A percentile compares a stretch with the other conserved stretches of the same genome.
phyloP scores from a whole-genome alignment of 352 stramenopile genomes.

The Thraustochytrium striatum region DNA sequence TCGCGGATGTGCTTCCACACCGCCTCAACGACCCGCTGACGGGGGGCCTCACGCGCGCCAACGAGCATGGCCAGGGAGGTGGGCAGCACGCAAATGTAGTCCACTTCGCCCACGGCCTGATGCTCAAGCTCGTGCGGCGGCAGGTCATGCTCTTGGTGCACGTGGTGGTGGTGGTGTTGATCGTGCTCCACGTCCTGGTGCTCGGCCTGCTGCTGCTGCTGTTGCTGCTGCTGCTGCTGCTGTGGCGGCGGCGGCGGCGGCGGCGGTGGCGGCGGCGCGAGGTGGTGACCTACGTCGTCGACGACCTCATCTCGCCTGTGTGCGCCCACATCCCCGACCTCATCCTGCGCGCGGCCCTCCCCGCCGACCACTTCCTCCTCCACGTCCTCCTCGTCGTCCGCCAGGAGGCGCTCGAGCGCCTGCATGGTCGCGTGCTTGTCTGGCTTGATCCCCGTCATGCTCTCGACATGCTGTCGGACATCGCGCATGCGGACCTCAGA shows the following conservation, averaged over 20 bases:
- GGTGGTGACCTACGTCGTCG: background rate
- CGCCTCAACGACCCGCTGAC: background rate
- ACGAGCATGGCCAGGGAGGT: background rate
- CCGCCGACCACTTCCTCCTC: background rate
- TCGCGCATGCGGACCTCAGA: background rate
- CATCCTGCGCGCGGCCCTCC: background rate
- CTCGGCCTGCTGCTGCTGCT: no score
- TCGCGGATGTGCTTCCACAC: background rate
- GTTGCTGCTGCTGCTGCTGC: no score
- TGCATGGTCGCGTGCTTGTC: background rate
- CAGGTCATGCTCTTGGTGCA: no score
- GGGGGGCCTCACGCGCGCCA: background rate
- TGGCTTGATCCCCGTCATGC: background rate
- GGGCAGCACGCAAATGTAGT: background rate
- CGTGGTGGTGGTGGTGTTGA: no score
- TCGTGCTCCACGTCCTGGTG: no score
- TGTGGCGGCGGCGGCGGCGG: no score
- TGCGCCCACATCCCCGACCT: background rate
- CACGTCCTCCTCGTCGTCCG: background rate
- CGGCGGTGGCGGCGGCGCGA: background rate
- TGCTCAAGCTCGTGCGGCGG: no score
- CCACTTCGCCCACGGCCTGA: no score
- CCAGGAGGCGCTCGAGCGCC: background rate
- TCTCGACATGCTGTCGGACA: background rate
- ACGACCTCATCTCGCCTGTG: background rate